Evolutionary conservation across 176 grass and related monocot genomes (phyloP), one percentile per base, ranked within the genome.

Genomic region (Tillandsia leiboldiana): DNA sequence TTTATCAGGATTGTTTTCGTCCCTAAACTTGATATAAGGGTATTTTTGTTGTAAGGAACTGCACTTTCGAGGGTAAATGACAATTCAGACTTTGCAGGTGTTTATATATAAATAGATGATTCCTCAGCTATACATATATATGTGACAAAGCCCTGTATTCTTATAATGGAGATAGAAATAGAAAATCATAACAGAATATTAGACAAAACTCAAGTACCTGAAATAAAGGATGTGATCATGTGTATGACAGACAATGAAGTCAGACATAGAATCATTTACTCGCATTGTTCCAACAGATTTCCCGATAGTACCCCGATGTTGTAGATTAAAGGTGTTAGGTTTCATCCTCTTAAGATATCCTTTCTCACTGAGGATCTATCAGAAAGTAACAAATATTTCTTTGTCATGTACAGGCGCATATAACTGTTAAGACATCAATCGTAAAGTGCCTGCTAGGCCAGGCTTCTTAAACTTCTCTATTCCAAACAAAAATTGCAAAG

Each of bases 241-340:
- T 11, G 67, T 85, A 74, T 92, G 89, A 69, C 93, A 97, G 54
- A 87, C 93, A 72, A 97, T 89, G 76, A 97, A 97, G 68, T 97
- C 94, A 52, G 94, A 92, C 24, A 73, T 79, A n/a, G 26, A 82
- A 73, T 97, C 94, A 57, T 97, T 97, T 29, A 90, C 53, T 75
- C 94, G 81, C 94, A 97, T 97, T 75, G 87, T 97, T 77, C 94
- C 94, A 83, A 90, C 94, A 81, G 94, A 97, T 78, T 92, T 97
- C 76, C 94, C 94, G 17, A 92, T 97, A 53, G 94, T 97, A 51
- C 94, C 93, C 27, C 93, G 79, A 26, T 76, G 57, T 83, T 92
- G 93, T 72, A 97, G 76, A 73, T 68, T 92, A 74, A 97, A 92
- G 13, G 74, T 97, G 72, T 92, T 92, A 56, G 93, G 81, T n/a